Conservation (phyloP, 2,329 filamentous ascomycete genomes). For the Curvularia eragrostidis region DNA sequence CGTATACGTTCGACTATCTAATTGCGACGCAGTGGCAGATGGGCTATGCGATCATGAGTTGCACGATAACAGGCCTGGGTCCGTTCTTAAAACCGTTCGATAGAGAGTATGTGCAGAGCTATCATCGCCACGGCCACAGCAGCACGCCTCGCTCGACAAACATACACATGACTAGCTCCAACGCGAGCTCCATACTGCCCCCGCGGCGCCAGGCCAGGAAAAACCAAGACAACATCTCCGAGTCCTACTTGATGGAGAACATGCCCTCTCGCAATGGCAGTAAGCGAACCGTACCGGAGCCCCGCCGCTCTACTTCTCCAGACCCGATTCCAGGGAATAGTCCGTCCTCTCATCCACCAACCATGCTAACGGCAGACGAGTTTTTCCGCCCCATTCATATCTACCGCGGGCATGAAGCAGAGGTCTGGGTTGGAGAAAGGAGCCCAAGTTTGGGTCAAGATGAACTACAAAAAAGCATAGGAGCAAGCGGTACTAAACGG, state of each 20-base stretch:
- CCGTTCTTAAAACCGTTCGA: conserved; percentile 46
- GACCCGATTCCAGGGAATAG: not conserved
- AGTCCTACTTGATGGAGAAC: conserved; percentile 26
- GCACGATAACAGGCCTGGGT: conserved; percentile 41
- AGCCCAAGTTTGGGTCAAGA: conserved; percentile 23
- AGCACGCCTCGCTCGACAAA: conserved; percentile 3
- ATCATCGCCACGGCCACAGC: conserved; percentile 21
- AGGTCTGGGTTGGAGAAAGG: conserved; percentile 33
- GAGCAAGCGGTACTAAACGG: conserved; percentile 10
- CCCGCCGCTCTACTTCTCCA: not conserved
- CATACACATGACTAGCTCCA: not conserved
- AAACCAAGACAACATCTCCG: conserved; percentile 11
- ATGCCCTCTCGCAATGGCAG: conserved; percentile 14
- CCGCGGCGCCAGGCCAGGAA: not conserved
- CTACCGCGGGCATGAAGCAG: conserved; percentile 29
- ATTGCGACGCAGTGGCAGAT: conserved; percentile 46
- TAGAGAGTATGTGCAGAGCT: conserved; percentile 30
- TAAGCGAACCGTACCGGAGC: conserved; percentile 8
- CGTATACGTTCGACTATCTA: conserved; percentile 34
- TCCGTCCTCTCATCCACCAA: conserved; percentile 14
- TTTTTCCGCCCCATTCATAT: conserved; percentile 34
- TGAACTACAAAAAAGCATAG: conserved; percentile 16
- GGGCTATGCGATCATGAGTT: conserved; percentile 45
- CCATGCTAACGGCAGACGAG: conserved; percentile 23
- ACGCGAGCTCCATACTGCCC: not conserved